phyloP scores from a whole-genome alignment of 2,329 filamentous ascomycete genomes.

The Diplodia sapinea region DNA sequence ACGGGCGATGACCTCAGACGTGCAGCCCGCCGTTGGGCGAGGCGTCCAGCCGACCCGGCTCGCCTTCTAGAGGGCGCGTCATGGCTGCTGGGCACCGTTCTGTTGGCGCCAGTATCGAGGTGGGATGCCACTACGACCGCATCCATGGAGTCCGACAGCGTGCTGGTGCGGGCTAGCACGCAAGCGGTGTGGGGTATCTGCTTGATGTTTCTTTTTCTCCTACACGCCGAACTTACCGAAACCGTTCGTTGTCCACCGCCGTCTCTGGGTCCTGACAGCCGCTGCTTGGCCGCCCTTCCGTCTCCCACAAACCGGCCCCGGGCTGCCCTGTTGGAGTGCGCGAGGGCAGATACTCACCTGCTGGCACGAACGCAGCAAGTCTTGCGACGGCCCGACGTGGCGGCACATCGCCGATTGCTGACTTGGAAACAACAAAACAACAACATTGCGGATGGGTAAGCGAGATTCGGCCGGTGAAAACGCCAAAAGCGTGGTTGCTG shows the following conservation, averaged over 20 bases:
- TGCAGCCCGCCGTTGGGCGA: conserved; percentile 1
- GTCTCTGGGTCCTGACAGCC: not conserved
- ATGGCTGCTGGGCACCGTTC: not conserved
- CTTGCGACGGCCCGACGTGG: conserved; percentile 1
- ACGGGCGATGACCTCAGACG: conserved; percentile 14
- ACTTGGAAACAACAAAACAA: not conserved
- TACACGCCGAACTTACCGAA: conserved; percentile 20
- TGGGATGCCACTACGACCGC: no score
- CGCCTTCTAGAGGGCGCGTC: conserved; percentile 1
- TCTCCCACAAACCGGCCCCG: not conserved
- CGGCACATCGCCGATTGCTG: conserved; percentile 11
- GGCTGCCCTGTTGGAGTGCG: not conserved
- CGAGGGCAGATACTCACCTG: not conserved
- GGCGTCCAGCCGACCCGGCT: not conserved
- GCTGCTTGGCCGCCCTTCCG: not conserved
- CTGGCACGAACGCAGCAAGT: not conserved
- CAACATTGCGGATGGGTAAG: not conserved
- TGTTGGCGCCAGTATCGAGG: no score
- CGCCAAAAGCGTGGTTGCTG: not conserved
- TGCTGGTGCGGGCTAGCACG: not conserved
- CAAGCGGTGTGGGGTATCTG: conserved; percentile 10
- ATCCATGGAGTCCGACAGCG: not conserved
- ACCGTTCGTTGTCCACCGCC: conserved; percentile 2
- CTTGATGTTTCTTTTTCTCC: conserved; percentile 15
- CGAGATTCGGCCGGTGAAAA: conserved; percentile 1